Evolutionary conservation across 108 stramenopile genomes (phyloP), one percentile per base, ranked within the genome.

Genomic region (Skeletonema tropicum): DNA sequence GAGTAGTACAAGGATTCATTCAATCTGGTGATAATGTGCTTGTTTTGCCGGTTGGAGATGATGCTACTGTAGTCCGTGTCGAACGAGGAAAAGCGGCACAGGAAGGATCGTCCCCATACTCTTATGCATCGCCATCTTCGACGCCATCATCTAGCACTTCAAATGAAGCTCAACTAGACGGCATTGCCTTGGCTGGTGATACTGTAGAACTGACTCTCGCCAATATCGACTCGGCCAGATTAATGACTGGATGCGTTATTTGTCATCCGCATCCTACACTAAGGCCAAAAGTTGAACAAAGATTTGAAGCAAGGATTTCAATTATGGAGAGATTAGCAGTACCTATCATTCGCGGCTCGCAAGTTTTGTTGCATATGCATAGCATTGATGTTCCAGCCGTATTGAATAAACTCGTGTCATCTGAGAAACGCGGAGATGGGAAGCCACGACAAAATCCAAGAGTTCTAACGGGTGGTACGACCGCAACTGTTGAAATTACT

Each of bases 151-250:
- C 70, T 29, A 60, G 30, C 15, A 60, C 60, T 25, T 65, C 77
- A 17, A 79, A 87, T 57, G 71, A 68, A 65, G 61, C 74, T 10
- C 71, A 76, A 55, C 67, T 87, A 12, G 66, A 82, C 33, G 67
- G 70, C 38, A 79, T 77, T 46, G 97, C 90, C 9, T 60, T 87
- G 32, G 96, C 95, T n/a, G 96, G 96, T 66, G 97, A 98, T 66
- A 91, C 88, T 42, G 90, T 92, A 12, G 96, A 98, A 41, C 52
- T 95, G 6, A 69, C 77, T 25, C 68, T 98, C 9, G 57, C 70
- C 0, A 94, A 92, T 17, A 86, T 97, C 25, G 97, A 98, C 46
- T 66, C 89, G 2, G 76, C 90, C 35, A 77, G 93, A 55, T 60
- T 97, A 25, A 83, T 89, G 38, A 72, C 87, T 6, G 95, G 96